Evolutionary conservation across 257 asterid species (phyloP), one percentile per base, ranked within the genome.

Genomic region (Thymus quinquecostatus): DNA sequence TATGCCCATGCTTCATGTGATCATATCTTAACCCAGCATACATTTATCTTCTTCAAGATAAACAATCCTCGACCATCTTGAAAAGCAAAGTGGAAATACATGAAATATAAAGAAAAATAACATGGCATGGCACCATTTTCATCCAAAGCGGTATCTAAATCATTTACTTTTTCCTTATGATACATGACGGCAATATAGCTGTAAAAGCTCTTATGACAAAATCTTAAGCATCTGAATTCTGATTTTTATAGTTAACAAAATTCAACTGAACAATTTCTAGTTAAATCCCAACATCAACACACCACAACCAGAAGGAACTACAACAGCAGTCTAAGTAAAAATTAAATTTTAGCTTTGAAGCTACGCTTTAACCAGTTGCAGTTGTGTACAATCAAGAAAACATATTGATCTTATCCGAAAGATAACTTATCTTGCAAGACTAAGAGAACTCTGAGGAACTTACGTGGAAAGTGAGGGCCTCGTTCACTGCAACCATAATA

Each of bases 401-500:
- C 11, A 50, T 64, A 14, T 45, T 48, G 64, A 69, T 53, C 32
- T 27, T 14, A 53, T 29, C 56, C 10, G 44, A 69, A 53, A 36
- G 60, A 50, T 32, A 68, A 55, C 55, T 69, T 62, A 41, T 65
- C 34, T 54, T 66, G 60, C 55, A 71, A 68, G 57, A 65, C 38
- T 59, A 36, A 54, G 67, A 69, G 75, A 65, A 45, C 70, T 64
- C 48, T 27, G 49, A 56, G 43, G 48, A 57, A 83, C 96, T 84
- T 83, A 95, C 99, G 78, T 8, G 90, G 68, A 74, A 83, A 88
- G 77, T 74, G 80, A 58, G 87, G 88, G 66, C 89, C 87, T 87
- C 94, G 85, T 40, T 87, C 87, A 68, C 99, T 89, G 90, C 99
- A 95, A 28, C 97, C 96, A 63, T 86, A 81, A 81, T 95, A 95